These are phyloP conservation scores for Podaxis sp. DNA, from an alignment of 768 basidiomycete species.

Conservation along the genomic window DNA sequence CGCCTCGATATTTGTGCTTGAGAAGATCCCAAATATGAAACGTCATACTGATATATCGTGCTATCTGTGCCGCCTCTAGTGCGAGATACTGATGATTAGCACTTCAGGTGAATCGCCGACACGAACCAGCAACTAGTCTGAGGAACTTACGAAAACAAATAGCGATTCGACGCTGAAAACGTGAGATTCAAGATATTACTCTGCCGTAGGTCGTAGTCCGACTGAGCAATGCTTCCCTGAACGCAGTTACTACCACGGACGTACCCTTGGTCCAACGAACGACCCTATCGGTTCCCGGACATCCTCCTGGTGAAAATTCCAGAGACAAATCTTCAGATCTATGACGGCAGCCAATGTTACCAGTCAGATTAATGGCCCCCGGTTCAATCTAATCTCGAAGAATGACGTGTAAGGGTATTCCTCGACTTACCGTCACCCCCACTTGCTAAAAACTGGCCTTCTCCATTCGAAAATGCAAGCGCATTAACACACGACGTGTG, in stretches of 20 bases:
- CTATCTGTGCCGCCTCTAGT: conserved; percentile 57
- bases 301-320: conserved; percentile 69
- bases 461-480: conserved; percentile 58
- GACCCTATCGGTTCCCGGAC: conserved; percentile 40
- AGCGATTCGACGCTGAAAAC: conserved; percentile 67
- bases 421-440: conserved; percentile 62
- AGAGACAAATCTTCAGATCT: conserved; percentile 59
- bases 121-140: conserved; percentile 14
- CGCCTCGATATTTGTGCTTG: conserved; percentile 16
- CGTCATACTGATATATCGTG: conserved; percentile 53
- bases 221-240: not conserved
- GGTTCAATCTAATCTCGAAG: not conserved
- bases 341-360: conserved; percentile 1
- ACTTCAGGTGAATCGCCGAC: conserved; percentile 7
- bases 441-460: conserved; percentile 63
- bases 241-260: not conserved
- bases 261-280: conserved; percentile 49
- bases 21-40: conserved; percentile 35
- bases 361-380: not conserved
- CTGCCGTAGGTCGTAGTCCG: conserved; percentile 33
- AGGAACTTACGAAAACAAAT: conserved; percentile 59
- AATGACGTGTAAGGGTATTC: conserved; percentile 6
- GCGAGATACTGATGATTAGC: not conserved
- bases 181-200: conserved; percentile 69
- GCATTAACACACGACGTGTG: conserved; percentile 69